Evolutionary conservation across 768 basidiomycete species (phyloP).

Genomic region (Tricholoma sp.): DNA sequence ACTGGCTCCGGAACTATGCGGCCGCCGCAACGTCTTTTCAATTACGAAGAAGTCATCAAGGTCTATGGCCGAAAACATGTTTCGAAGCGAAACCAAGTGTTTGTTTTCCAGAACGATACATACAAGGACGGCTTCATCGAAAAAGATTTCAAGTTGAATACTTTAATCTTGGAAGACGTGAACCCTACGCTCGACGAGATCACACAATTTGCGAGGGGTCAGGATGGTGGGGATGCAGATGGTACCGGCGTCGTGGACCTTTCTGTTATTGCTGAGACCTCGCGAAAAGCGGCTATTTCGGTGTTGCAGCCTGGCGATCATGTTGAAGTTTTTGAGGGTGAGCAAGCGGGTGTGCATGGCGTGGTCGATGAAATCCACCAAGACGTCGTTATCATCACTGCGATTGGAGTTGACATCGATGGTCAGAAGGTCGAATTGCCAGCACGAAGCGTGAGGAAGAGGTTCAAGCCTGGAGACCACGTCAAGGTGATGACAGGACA

Average conservation of each 20-base stretch:
- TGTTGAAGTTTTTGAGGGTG: constrained; percentile 95
- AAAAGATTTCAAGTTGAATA: constrained; percentile 87
- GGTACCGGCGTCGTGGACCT: constrained; percentile 71
- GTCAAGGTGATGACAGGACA: constrained; percentile 97
- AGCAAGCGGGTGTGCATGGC: constrained; percentile 90
- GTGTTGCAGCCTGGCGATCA: constrained; percentile 98
- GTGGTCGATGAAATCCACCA: constrained; percentile 84
- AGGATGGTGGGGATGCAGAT: constrained; percentile 56
- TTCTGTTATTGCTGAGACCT: constrained; percentile 88
- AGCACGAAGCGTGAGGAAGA: constrained; percentile 85
- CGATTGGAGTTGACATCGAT: constrained; percentile 76
- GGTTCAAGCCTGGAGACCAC: constrained; percentile 96
- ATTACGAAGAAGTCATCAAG: constrained; percentile 85
- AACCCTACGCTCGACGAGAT: constrained; percentile 97
- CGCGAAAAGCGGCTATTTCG: constrained; percentile 84
- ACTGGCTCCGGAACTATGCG: constrained; percentile 55
- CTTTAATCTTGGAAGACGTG: constrained; percentile 78
- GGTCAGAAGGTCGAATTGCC: constrained; percentile 84
- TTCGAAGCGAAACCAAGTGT: constrained; percentile 66
- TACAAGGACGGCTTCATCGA: constrained; percentile 94
- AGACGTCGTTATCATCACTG: constrained; percentile 82
- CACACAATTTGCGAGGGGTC: constrained; percentile 76
- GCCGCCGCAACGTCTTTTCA: constrained; percentile 90
- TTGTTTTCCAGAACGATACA: constrained; percentile 88
- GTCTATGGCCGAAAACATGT: constrained; percentile 79